Conservation (phyloP, 768 basidiomycete species). For the Suillus sp. region DNA sequence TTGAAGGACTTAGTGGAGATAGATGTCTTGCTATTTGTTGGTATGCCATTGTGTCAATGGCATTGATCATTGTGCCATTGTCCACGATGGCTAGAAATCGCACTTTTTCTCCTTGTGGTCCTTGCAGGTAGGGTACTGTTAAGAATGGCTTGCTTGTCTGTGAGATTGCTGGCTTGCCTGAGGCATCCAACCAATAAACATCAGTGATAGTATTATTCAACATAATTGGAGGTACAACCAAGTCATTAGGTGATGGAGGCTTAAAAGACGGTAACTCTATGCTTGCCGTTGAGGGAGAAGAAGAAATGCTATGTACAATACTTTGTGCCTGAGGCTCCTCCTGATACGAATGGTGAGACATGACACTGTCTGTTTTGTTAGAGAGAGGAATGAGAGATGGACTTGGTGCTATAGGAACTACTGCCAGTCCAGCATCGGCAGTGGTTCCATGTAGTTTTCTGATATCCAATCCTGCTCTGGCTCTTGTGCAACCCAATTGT, state of each 20-base stretch:
- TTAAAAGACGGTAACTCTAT: neutral
- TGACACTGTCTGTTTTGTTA: too few relatives aligned
- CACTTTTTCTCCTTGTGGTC: conserved; percentile 19
- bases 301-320: neutral
- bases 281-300: too few relatives aligned
- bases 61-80: conserved; percentile 22
- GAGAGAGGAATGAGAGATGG: neutral
- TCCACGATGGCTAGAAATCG: conserved; percentile 16
- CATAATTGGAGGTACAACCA: neutral
- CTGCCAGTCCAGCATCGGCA: neutral
- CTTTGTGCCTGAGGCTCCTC: neutral
- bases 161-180: neutral
- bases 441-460: neutral
- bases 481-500: neutral
- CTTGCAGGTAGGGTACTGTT: neutral
- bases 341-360: too few relatives aligned
- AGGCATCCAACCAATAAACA: conserved; percentile 7
- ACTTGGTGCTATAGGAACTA: neutral
- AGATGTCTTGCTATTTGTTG: too few relatives aligned
- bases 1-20: too few relatives aligned
- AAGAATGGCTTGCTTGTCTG: neutral
- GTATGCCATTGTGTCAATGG: too few relatives aligned
- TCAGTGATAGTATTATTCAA: neutral
- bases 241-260: accelerated
- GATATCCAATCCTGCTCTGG: neutral